phyloP scores from a whole-genome alignment of 805 yeast species.

The Candida montana region DNA sequence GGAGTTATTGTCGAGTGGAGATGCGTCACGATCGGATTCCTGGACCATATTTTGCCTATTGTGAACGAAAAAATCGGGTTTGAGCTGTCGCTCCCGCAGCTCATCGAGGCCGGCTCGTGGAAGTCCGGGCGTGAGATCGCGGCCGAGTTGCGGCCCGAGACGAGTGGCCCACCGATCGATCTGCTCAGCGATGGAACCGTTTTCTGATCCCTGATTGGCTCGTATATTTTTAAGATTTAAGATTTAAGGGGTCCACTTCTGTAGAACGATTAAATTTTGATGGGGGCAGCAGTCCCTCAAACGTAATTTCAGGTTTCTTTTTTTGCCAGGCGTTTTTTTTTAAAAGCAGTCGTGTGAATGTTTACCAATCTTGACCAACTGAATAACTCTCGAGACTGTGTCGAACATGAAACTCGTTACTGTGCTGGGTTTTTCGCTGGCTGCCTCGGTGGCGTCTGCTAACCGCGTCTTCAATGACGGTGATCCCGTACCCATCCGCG shows the following conservation, averaged over 20 bases:
- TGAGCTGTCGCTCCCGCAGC: constrained; percentile 45
- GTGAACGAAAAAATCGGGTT: constrained; percentile 42
- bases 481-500: constrained; percentile 16
- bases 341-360: neutral
- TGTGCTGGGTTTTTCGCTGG: neutral
- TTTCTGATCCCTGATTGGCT: constrained; percentile 31
- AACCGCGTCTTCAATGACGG: constrained; percentile 8
- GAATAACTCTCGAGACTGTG: too few relatives aligned
- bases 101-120: constrained; percentile 69
- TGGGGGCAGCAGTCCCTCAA: too few relatives aligned
- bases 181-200: constrained; percentile 61
- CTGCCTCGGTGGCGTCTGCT: neutral
- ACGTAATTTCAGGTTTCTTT: neutral
- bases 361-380: neutral
- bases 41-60: constrained; percentile 47
- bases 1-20: constrained; percentile 68
- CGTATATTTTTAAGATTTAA: neutral
- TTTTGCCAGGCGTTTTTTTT: too few relatives aligned
- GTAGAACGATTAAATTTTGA: too few relatives aligned
- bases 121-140: constrained; percentile 61
- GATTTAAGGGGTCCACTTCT: too few relatives aligned
- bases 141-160: constrained; percentile 38
- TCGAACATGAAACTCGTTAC: neutral
- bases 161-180: constrained; percentile 61
- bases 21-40: constrained; percentile 50